Conservation (phyloP, 805 yeast genomes). For the Saccharomycopsis sp. region DNA sequence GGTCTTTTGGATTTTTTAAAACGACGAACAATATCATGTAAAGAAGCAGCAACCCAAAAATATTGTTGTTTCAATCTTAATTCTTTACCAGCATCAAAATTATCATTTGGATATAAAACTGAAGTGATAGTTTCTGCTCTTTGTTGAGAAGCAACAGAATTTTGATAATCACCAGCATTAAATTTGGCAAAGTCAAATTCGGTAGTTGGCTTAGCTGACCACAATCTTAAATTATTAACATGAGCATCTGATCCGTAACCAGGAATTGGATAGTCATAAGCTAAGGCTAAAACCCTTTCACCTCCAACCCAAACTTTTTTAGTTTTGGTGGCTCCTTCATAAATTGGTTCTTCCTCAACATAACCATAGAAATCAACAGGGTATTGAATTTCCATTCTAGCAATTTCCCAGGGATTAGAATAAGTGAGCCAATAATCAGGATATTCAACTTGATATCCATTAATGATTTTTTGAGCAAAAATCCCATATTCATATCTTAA, state of each 20-base stretch:
- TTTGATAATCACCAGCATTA: slow-evolving; percentile 82
- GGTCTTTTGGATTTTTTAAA: slow-evolving; percentile 68
- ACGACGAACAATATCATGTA: slow-evolving; percentile 83
- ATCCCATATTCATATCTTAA: slow-evolving; percentile 89
- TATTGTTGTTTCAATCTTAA: slow-evolving; percentile 90
- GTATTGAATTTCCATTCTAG: slow-evolving; percentile 74
- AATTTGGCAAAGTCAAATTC: slow-evolving; percentile 89
- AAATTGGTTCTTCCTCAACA: slow-evolving; percentile 45
- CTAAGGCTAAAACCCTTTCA: slow-evolving; percentile 80
- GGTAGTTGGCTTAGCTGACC: slow-evolving; percentile 84
- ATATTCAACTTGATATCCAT: slow-evolving; percentile 89
- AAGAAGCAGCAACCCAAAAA: slow-evolving; percentile 93
- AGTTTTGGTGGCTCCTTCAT: slow-evolving; percentile 40
- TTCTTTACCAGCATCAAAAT: slow-evolving; percentile 84
- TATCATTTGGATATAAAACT: slow-evolving; percentile 88
- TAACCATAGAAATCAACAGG: slow-evolving; percentile 88
- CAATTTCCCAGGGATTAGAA: slow-evolving; percentile 91
- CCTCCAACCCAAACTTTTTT: slow-evolving; percentile 77
- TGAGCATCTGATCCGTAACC: slow-evolving; percentile 66
- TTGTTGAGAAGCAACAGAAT: slow-evolving; percentile 77
- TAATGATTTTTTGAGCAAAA: slow-evolving; percentile 77
- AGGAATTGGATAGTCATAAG: slow-evolving; percentile 88
- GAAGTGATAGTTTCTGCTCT: slow-evolving; percentile 88
- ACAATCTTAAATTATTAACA: slow-evolving; percentile 80
- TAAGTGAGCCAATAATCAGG: slow-evolving; percentile 92